These are phyloP conservation scores for Elsinoe fawcettii DNA, from an alignment of 2,329 filamentous ascomycete genomes.

Conservation along the genomic window DNA sequence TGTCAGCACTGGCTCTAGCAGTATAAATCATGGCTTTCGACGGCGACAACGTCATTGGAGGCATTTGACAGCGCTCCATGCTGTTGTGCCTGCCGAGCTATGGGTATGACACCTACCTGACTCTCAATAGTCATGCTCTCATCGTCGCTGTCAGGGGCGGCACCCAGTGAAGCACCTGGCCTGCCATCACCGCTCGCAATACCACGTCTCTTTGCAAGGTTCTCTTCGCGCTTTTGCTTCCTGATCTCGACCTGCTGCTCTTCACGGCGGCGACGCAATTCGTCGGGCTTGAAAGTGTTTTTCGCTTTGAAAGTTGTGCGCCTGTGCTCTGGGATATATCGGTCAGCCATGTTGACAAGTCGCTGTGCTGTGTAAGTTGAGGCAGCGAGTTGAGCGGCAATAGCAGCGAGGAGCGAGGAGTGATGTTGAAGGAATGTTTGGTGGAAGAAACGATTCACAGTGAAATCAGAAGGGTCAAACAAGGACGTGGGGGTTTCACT, in stretches of 20 bases:
- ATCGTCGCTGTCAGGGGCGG: slow-evolving; percentile 94
- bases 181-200: slow-evolving; percentile 66
- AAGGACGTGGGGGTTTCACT: not conserved
- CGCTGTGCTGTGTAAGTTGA: not conserved
- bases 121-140: slow-evolving; percentile 90
- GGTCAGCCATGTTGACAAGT: slow-evolving; percentile 72
- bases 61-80: not conserved
- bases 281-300: slow-evolving; percentile 97
- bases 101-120: slow-evolving; percentile 62
- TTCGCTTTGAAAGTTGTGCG: slow-evolving; percentile 99
- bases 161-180: slow-evolving; percentile 73
- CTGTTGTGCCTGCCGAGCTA: not conserved
- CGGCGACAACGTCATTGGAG: not conserved
- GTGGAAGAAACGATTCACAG: slow-evolving; percentile 2
- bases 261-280: slow-evolving; percentile 94
- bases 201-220: slow-evolving; percentile 94
- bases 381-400: not conserved
- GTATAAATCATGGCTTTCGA: not conserved
- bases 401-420: not conserved
- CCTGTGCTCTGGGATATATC: slow-evolving; percentile 98
- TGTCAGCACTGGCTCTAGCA: slow-evolving; percentile 13
- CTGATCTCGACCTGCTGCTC: slow-evolving; percentile 99
- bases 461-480: slow-evolving; percentile 13
- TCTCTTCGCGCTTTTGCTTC: slow-evolving; percentile 97
- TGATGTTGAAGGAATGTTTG: slow-evolving; percentile 13